A percentile compares a stretch with the other conserved stretches of the same genome.
Evolutionary conservation across 139 green algal genomes (phyloP).

Genomic region (Eudorina sp.): DNA sequence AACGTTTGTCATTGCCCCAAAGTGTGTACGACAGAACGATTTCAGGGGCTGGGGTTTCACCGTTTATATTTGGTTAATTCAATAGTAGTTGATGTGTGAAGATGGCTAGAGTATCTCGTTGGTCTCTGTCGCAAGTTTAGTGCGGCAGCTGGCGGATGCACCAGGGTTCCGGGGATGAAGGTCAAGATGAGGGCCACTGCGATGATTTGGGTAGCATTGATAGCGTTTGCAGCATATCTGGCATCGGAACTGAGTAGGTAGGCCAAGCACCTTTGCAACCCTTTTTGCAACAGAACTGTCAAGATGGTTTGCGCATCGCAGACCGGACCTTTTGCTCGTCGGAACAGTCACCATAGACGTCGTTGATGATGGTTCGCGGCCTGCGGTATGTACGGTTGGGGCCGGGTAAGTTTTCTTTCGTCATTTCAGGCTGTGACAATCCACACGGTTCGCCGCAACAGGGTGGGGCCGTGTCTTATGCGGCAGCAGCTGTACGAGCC

Average conservation of each 20-base stretch:
- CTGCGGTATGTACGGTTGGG: conserved; percentile 61
- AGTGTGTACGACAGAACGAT: too few species aligned
- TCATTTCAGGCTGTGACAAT: not conserved
- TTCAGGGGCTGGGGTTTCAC: too few species aligned
- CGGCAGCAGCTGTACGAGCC: conserved; percentile 69
- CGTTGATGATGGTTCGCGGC: conserved; percentile 75
- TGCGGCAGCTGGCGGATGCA: too few species aligned
- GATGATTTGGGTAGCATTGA: not conserved
- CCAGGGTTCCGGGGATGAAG: too few species aligned
- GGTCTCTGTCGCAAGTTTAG: too few species aligned
- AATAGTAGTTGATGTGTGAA: too few species aligned
- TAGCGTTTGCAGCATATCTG: conserved; percentile 13
- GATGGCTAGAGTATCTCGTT: not conserved
- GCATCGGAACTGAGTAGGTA: conserved; percentile 8
- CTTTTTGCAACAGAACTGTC: not conserved
- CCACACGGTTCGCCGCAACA: conserved; percentile 51
- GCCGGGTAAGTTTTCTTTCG: not conserved
- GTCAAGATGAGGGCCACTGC: not conserved
- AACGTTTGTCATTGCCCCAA: too few species aligned
- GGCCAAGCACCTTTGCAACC: not conserved
- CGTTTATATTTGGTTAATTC: too few species aligned
- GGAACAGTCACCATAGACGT: conserved; percentile 86
- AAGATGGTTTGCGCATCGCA: conserved; percentile 42
- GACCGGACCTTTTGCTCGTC: conserved; percentile 80
- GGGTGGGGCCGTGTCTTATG: conserved; percentile 85